Conservation (phyloP, 768 basidiomycete species). For the Galerina sulciceps region DNA sequence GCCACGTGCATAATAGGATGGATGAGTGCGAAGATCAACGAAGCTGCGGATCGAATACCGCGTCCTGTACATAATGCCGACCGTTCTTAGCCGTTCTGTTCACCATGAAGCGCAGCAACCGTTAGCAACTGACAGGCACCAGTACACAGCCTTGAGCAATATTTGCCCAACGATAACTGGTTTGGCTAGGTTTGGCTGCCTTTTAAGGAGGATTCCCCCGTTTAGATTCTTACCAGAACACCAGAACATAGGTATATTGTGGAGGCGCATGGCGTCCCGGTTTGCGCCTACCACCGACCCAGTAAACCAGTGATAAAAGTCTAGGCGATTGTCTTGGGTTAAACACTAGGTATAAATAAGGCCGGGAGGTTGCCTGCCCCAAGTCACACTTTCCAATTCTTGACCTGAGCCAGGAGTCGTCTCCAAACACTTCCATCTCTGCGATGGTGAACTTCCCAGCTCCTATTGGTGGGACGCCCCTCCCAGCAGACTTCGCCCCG, state of each 20-base stretch:
- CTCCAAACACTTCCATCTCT: neutral
- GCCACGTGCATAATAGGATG: too few species aligned
- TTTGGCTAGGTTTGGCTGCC: too few species aligned
- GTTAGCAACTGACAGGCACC: neutral
- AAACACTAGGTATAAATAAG: neutral
- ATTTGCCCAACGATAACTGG: too few species aligned
- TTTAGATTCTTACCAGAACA: too few species aligned
- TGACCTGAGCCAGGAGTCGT: neutral
- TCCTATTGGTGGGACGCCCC: conserved; percentile 45
- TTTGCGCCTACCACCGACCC: too few species aligned
- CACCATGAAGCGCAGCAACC: neutral
- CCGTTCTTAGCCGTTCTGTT: neutral
- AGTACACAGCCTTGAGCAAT: too few species aligned
- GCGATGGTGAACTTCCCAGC: conserved; percentile 39
- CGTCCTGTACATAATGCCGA: too few species aligned
- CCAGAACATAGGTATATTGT: too few species aligned
- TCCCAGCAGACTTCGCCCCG: conserved; percentile 44
- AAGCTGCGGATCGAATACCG: neutral
- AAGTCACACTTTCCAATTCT: neutral
- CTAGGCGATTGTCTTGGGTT: neutral
- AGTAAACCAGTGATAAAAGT: neutral
- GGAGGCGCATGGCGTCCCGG: too few species aligned
- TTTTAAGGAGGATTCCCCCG: too few species aligned
- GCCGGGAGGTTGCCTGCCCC: neutral
- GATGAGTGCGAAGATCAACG: neutral